Evolutionary conservation across 768 basidiomycete species (phyloP), one percentile per base, ranked within the genome.

Genomic region (Suillus subalutaceus): DNA sequence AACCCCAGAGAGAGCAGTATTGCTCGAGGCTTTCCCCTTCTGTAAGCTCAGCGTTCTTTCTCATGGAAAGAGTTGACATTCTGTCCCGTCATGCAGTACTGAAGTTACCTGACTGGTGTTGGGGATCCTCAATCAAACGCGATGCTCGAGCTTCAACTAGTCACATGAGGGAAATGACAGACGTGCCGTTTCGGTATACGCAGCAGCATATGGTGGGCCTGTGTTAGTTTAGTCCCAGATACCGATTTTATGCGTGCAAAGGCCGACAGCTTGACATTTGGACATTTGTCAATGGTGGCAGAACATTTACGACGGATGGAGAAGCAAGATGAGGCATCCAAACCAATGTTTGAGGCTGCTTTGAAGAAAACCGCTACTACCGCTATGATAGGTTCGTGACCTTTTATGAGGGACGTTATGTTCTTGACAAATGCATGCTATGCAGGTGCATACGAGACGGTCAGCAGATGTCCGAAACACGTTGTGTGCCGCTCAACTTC

Each of bases 381-480:
- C 8, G 65, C 71, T 18, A 62, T 72, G 48, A 13, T 64, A 3
- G 71, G 68, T 72, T 61, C 26, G 74, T 48, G 30, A 32, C 10
- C 4, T n/a, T 20, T 50, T 26, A 6, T 6, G 5, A 10, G 9
- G 26, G 2, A 37, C 9, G 40, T 15, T 6, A 4, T 41, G 41
- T 23, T 18, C 16, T 20, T 44, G 37, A 30, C 63, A 53, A 6
- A 23, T 6, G 15, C 37, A 15, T 6, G 7, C 10, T 43, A 23
- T 13, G 43, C 23, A 76, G 75, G 66, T 59, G 66, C 71, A 20
- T 68, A 65, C 23, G 75, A 70, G 59, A 68, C 73, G 0, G 68
- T 70, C 10, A 46, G 73, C 67, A 5, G 23, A 41, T 40, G 23
- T 30, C 2, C 4, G 1, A 56, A 2, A 35, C n/a, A 15, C 23